Conservation (phyloP, 495 filamentous ascomycete species). For the Xylaria grammica region DNA sequence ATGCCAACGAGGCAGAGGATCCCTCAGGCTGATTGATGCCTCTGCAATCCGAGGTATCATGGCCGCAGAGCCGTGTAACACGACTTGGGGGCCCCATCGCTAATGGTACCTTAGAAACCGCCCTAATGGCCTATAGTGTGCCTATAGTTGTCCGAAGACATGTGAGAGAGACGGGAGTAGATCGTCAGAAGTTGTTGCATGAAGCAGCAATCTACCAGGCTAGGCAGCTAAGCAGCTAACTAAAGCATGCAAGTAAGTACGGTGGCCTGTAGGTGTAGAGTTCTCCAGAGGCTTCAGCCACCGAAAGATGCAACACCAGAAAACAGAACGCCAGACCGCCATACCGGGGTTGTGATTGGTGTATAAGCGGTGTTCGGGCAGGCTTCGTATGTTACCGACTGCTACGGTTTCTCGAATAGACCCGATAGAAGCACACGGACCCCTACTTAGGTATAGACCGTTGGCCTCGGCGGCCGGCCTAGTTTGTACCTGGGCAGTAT, state of each 20-base stretch:
- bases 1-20: conserved; percentile 21
- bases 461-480: background rate
- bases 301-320: conserved; percentile 14
- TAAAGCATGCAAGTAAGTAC: too few species aligned
- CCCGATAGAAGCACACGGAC: conserved; percentile 14
- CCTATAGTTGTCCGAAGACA: background rate
- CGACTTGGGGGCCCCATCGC: conserved; percentile 9
- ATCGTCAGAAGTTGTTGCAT: conserved; percentile 23
- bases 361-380: conserved; percentile 1
- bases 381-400: background rate
- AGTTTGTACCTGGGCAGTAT: conserved; percentile 20
- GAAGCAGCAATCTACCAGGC: background rate
- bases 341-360: conserved; percentile 34
- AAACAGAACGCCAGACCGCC: too few species aligned
- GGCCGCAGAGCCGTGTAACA: background rate
- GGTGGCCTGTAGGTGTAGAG: background rate
- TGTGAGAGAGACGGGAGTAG: conserved; percentile 6
- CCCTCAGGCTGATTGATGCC: conserved; percentile 13
- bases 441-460: too few species aligned
- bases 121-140: background rate
- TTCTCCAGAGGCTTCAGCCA: conserved; percentile 28
- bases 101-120: conserved; percentile 9
- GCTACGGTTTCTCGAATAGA: conserved; percentile 14
- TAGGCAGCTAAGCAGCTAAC: background rate
- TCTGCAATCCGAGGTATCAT: conserved; percentile 16